These are phyloP conservation scores for Yamadazyma spencermartinsiae DNA, from an alignment of 1,139 yeast species.

Conservation along the genomic window DNA sequence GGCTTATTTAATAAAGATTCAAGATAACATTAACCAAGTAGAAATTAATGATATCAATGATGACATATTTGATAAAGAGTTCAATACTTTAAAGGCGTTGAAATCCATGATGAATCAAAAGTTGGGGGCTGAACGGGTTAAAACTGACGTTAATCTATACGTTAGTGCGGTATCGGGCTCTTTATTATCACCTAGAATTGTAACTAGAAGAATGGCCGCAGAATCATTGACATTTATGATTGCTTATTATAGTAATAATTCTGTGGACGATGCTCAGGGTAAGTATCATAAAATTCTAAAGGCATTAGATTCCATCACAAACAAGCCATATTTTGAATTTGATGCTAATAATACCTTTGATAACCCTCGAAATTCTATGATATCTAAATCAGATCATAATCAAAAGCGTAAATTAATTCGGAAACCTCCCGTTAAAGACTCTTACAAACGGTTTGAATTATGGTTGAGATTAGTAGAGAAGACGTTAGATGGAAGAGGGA, in stretches of 20 bases:
- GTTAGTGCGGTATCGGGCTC: conserved; percentile 47
- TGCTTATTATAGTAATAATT: conserved; percentile 38
- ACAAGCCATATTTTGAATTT: conserved; percentile 59
- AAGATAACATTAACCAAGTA: conserved; percentile 34
- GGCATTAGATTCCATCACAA: conserved; percentile 63
- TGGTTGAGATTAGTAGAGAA: conserved; percentile 78
- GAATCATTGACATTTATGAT: conserved; percentile 62
- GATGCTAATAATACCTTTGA: conserved; percentile 17
- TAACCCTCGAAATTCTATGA: conserved; percentile 7
- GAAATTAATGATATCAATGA: conserved; percentile 42
- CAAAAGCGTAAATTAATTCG: conserved; percentile 34
- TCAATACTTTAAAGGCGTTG: conserved; percentile 46
- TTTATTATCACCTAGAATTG: conserved; percentile 56
- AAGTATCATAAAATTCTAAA: conserved; percentile 65
- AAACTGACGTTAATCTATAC: conserved; percentile 41
- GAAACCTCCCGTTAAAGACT: conserved; percentile 39
- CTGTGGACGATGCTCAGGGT: conserved; percentile 29
- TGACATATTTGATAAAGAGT: conserved; percentile 50
- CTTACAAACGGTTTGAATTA: conserved; percentile 69
- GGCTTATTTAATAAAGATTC: conserved; percentile 39
- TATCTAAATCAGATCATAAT: not conserved
- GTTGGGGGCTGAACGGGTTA: conserved; percentile 43
- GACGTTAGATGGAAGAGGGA: conserved; percentile 85
- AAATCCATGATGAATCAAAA: conserved; percentile 51
- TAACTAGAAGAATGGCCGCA: conserved; percentile 79